Conservation (phyloP, 345 rosid species). For the Bruguiera gymnorhiza region DNA sequence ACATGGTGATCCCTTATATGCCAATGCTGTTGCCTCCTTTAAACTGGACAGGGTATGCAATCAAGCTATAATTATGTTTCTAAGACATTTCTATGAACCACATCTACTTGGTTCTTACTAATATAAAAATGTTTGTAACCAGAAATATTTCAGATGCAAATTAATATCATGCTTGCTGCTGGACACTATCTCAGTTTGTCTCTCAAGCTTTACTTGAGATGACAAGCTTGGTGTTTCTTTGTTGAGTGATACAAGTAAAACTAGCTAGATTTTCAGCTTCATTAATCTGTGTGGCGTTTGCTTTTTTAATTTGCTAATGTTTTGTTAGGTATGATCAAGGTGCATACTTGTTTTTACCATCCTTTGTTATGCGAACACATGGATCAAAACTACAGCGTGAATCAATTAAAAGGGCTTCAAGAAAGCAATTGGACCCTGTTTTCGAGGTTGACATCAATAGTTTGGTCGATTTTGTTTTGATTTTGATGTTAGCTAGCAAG, state of each 20-base stretch:
- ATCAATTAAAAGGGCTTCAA: slow-evolving; percentile 56
- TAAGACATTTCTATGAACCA: no score
- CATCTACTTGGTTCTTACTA: no score
- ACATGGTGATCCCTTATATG: slow-evolving; percentile 98
- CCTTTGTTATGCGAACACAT: slow-evolving; percentile 88
- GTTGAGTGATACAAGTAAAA: background rate
- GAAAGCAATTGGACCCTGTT: slow-evolving; percentile 57
- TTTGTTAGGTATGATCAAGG: slow-evolving; percentile 73
- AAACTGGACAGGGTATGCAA: slow-evolving; percentile 91
- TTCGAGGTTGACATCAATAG: slow-evolving; percentile 59
- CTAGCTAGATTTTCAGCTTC: background rate
- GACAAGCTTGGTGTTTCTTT: background rate
- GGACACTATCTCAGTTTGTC: background rate
- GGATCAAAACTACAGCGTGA: slow-evolving; percentile 82
- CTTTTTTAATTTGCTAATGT: slow-evolving; percentile 1
- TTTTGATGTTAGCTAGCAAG: background rate
- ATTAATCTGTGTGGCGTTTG: background rate
- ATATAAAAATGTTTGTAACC: no score
- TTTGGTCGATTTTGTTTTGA: background rate
- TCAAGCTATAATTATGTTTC: slow-evolving; percentile 20
- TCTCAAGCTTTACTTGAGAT: slow-evolving; percentile 1
- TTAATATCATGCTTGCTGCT: background rate
- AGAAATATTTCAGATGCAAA: background rate
- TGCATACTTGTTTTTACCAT: slow-evolving; percentile 80
- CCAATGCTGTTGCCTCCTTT: slow-evolving; percentile 93